Evolutionary conservation across 75 land plant species (phyloP), one percentile per base, ranked within the genome.

Genomic region (Selaginella tamariscina): DNA sequence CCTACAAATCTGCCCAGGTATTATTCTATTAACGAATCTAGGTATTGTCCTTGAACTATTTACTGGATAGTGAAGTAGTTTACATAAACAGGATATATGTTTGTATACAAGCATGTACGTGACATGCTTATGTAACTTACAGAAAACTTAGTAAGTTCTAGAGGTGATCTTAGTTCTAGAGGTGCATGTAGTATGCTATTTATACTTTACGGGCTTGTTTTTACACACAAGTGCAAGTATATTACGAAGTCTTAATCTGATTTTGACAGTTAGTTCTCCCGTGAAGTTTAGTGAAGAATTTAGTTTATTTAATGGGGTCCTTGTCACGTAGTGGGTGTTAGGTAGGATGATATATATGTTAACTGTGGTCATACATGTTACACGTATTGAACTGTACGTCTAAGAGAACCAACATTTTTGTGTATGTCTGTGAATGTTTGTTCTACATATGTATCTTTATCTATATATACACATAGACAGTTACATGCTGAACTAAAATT

Each of bases 1-100:
- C 89, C 5, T 86, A 86, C 68, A 84, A 86, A 65, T 70, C 88
- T 30, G 88, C 86, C 33, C 87, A 85, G 79, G 87, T 82, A 39
- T 13, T 64, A 39, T 39, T 39, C 49, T 39, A 5, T 39, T 39
- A n/a, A n/a, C n/a, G n/a, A n/a, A 5, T 39, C 49, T 39, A 5
- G 11, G 49, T 5, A 15, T 39, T 39, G 11, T 15, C 5, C 15
- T 39, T 39, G 49, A 39, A 15, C 15, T 39, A 5, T 39, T 39
- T 39, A 5, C 5, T 39, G 49, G 49, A 39, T 5, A 15, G 49
- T 39, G 5, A 5, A 15, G 15, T 39, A 5, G 49, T 5, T 39
- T 39, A 5, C 49, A 39, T 39, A 5, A 15, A 5, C 49, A 5
- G 5, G 49, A 39, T 15, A 39, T 39, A 15, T 39, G 49, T 5